phyloP scores from a whole-genome alignment of 495 filamentous ascomycete genomes.

The Aspergillus panamensis region DNA sequence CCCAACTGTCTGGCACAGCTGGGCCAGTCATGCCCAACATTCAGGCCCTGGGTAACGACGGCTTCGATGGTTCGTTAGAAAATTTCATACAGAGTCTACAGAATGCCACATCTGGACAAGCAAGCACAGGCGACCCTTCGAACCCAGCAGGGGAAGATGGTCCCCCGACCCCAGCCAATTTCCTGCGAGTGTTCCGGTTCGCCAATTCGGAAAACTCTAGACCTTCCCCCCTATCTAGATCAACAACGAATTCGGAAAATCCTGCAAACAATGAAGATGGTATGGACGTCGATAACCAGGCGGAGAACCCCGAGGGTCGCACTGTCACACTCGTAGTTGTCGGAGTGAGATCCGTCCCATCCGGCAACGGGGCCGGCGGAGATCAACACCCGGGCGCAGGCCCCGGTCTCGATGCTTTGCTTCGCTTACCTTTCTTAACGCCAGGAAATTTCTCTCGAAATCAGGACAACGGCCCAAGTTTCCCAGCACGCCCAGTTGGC shows the following conservation, averaged over 20 bases:
- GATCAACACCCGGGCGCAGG: slow-evolving; percentile 44
- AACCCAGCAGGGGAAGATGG: slow-evolving; percentile 25
- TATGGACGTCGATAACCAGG: slow-evolving; percentile 43
- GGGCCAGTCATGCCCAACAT: slow-evolving; percentile 55
- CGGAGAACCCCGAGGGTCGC: slow-evolving; percentile 53
- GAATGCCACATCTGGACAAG: slow-evolving; percentile 46
- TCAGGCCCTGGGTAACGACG: slow-evolving; percentile 56
- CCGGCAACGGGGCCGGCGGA: slow-evolving; percentile 42
- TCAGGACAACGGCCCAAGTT: slow-evolving; percentile 30
- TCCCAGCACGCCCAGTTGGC: slow-evolving; percentile 37
- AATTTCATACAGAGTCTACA: slow-evolving; percentile 56
- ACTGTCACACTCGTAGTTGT: slow-evolving; percentile 69
- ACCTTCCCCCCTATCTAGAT: slow-evolving; percentile 21
- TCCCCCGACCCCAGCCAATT: slow-evolving; percentile 51
- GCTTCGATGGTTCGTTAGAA: slow-evolving; percentile 54
- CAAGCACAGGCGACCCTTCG: slow-evolving; percentile 31
- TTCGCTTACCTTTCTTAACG: slow-evolving; percentile 57
- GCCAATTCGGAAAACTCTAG: slow-evolving; percentile 44
- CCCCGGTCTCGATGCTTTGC: slow-evolving; percentile 45
- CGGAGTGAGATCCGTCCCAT: slow-evolving; percentile 66
- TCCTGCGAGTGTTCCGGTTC: slow-evolving; percentile 60
- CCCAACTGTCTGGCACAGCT: slow-evolving; percentile 54
- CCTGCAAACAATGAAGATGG: slow-evolving; percentile 20
- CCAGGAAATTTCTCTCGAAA: slow-evolving; percentile 50
- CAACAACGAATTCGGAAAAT: slow-evolving; percentile 20